These are phyloP conservation scores for Elsinoe arachidis DNA, from an alignment of 2,329 filamentous ascomycete species.

Conservation along the genomic window DNA sequence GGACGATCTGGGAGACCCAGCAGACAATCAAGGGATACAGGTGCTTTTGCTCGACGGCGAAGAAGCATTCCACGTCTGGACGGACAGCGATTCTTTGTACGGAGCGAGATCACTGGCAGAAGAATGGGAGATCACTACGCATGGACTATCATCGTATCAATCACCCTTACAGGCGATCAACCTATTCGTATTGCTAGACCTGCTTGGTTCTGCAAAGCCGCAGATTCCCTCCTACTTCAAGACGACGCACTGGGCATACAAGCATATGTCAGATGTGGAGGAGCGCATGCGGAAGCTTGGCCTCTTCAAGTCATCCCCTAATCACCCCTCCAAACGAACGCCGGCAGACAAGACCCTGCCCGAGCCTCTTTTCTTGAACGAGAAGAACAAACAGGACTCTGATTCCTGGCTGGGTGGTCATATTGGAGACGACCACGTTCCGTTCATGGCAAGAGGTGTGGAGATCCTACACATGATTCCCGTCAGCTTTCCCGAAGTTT, in stretches of 20 bases:
- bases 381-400: conserved; percentile 46
- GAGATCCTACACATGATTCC: conserved; percentile 87
- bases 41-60: conserved; percentile 88
- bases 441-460: conserved; percentile 80
- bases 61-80: conserved; percentile 81
- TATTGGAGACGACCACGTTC: conserved; percentile 76
- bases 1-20: conserved; percentile 40
- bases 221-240: conserved; percentile 76
- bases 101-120: conserved; percentile 66
- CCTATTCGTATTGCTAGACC: conserved; percentile 83
- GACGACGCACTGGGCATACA: conserved; percentile 89
- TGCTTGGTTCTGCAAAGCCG: conserved; percentile 65
- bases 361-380: conserved; percentile 53
- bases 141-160: conserved; percentile 66
- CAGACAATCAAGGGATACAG: conserved; percentile 75
- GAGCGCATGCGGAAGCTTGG: conserved; percentile 58
- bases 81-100: conserved; percentile 73
- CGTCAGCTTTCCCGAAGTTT: conserved; percentile 68
- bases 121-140: conserved; percentile 63
- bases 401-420: conserved; percentile 43
- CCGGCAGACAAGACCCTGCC: conserved; percentile 21
- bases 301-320: conserved; percentile 55
- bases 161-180: conserved; percentile 71
- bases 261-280: conserved; percentile 65
- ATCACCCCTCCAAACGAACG: conserved; percentile 35